A percentile compares a stretch with the other conserved stretches of the same genome.
phyloP scores from a whole-genome alignment of 495 filamentous ascomycete species.

The Apodospora peruviana region DNA sequence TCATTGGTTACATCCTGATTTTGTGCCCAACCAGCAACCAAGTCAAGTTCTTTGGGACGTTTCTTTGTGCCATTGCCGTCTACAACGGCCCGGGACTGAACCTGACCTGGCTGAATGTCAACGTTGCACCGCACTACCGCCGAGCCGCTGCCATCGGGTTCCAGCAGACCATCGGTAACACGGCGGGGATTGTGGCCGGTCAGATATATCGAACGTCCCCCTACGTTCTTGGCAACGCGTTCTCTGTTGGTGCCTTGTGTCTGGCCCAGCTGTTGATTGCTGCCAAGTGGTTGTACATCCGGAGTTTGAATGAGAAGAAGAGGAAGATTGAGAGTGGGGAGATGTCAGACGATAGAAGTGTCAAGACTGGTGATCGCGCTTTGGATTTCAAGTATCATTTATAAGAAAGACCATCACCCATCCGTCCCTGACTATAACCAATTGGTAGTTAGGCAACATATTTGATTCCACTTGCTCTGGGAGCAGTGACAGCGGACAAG shows the following conservation, averaged over 20 bases:
- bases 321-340: constrained; percentile 34
- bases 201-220: constrained; percentile 49
- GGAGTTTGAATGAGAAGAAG: constrained; percentile 36
- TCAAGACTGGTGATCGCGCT: constrained; percentile 41
- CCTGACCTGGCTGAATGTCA: constrained; percentile 53
- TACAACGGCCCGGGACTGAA: constrained; percentile 48
- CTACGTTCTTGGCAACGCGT: constrained; percentile 45
- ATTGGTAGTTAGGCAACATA: too few relatives aligned
- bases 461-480: too few relatives aligned
- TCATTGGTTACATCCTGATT: constrained; percentile 49
- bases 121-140: constrained; percentile 52
- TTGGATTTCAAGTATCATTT: constrained; percentile 48
- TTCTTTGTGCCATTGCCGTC: constrained; percentile 46
- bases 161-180: constrained; percentile 52
- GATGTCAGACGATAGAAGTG: constrained; percentile 35
- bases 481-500: too few relatives aligned
- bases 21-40: constrained; percentile 23
- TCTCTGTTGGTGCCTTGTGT: constrained; percentile 40
- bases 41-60: constrained; percentile 54
- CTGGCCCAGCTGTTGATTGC: constrained; percentile 34
- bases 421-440: too few relatives aligned
- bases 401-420: too few relatives aligned
- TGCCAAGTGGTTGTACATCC: constrained; percentile 36
- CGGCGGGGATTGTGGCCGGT: constrained; percentile 48
- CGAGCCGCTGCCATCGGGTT: constrained; percentile 51